Percentiles rank a stretch among this genome's conserved stretches.
phyloP scores from a whole-genome alignment of 2,329 filamentous ascomycete genomes.

The Exophiala alcalophila region DNA sequence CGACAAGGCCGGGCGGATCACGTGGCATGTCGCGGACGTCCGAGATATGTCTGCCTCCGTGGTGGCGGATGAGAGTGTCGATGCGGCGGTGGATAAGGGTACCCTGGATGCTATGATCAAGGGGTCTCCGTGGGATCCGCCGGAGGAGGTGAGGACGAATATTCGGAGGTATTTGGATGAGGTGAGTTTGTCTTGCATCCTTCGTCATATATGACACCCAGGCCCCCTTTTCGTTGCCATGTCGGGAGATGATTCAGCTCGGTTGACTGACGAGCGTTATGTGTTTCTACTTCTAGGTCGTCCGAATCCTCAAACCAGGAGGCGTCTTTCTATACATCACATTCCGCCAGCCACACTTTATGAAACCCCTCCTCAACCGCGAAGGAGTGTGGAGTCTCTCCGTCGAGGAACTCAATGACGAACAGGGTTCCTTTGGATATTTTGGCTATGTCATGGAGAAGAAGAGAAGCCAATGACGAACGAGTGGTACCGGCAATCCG shows the following conservation, averaged over 20 bases:
- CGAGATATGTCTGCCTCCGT: constrained; percentile 49
- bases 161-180: constrained; percentile 51
- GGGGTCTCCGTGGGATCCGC: constrained; percentile 54
- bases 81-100: constrained; percentile 58
- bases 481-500: too few relatives aligned
- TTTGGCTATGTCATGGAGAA: constrained; percentile 40
- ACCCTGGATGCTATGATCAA: constrained; percentile 57
- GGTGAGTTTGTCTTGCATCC: constrained; percentile 34
- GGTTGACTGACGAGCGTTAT: constrained; percentile 10
- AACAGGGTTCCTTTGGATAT: constrained; percentile 49
- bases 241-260: too few relatives aligned
- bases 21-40: constrained; percentile 53
- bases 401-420: constrained; percentile 43
- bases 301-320: constrained; percentile 48
- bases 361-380: constrained; percentile 47
- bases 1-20: constrained; percentile 41
- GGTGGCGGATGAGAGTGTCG: constrained; percentile 44
- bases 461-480: too few relatives aligned
- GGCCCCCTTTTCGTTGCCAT: too few relatives aligned
- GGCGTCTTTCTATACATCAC: constrained; percentile 54
- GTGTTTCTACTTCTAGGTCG: constrained; percentile 36
- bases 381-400: constrained; percentile 46
- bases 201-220: too few relatives aligned
- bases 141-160: constrained; percentile 49
- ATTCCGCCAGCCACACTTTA: constrained; percentile 55